Conservation (phyloP, 495 filamentous ascomycete genomes). For the Neurospora sublineolata region DNA sequence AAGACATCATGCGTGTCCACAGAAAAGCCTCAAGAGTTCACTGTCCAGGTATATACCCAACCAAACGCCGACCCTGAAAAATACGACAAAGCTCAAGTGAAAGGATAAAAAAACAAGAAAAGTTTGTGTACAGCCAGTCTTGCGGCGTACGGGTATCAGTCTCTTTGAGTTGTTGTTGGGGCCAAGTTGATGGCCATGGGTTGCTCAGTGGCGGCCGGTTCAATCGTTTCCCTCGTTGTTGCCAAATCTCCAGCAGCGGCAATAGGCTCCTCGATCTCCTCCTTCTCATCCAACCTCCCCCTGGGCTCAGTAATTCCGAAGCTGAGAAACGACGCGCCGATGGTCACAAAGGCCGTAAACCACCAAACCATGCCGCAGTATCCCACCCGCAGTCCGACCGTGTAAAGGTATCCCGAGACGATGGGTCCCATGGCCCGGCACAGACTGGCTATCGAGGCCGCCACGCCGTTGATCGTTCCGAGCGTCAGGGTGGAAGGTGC, state of each 20-base stretch:
- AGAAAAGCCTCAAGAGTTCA: not conserved
- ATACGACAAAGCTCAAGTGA: not conserved
- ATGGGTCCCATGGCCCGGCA: conserved; percentile 80
- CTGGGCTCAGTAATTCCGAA: conserved; percentile 37
- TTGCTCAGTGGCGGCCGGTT: not conserved
- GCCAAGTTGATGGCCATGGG: not conserved
- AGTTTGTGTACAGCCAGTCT: not conserved
- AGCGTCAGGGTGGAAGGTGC: conserved; percentile 69
- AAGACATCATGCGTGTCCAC: not conserved
- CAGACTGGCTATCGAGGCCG: conserved; percentile 79
- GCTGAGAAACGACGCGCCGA: conserved; percentile 52
- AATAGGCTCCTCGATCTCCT: conserved; percentile 6
- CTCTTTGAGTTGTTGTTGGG: not conserved
- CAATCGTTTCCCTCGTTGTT: not conserved
- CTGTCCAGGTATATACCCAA: not conserved
- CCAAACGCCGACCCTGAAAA: not conserved
- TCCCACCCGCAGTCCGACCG: conserved; percentile 63
- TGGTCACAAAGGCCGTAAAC: conserved; percentile 64
- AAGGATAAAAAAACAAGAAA: not conserved
- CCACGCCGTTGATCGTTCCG: conserved; percentile 86
- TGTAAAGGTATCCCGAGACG: conserved; percentile 74
- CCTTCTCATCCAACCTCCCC: conserved; percentile 27
- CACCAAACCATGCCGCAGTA: conserved; percentile 88
- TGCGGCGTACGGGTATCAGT: not conserved
- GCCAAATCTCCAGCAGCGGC: not conserved